Evolutionary conservation across 441 rosid genomes (phyloP), one percentile per base, ranked within the genome.

Genomic region (Hypseocharis bilobata): DNA sequence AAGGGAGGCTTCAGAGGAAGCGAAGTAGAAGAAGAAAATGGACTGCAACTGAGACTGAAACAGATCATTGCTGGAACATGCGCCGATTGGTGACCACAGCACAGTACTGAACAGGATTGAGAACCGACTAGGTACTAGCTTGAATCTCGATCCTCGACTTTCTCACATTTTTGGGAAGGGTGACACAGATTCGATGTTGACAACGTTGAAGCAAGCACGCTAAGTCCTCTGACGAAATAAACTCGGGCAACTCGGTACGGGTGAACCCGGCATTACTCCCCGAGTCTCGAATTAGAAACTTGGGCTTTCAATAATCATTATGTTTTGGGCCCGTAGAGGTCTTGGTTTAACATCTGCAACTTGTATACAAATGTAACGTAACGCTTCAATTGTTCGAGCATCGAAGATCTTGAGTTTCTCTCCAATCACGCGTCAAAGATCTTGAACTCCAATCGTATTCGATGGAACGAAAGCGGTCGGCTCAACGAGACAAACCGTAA

Each of bases 1-100:
- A 42, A 27, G 60, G 52, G 70, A 6, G 74, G 62, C 27, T 63
- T 77, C 16, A 51, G 27, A 38, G 51, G 28, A 29, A 61, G 27
- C 4, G 67, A 44, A 45, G 72, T 14, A 40, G 77, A 62, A 1
- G 70, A 56, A 25, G 78, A 63, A 59, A 62, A 47, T 22, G 69
- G 74, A 45, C 10, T 20, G 38, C n/a, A 44, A 45, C 64, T 20
- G 44, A 54, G 67, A 30, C 54, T 26, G 29, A 68, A 30, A 8
- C 64, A 6, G 56, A 59, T 30, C 80, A 76, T 76, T 32, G 54
- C 60, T 30, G 0, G 69, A 36, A 32, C 51, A 54, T 11, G 20
- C 49, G 23, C 66, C 56, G 57, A 52, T 19, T 20, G 57, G 27
- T 20, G 57, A 52, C 13, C 57, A 23, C 27, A 52, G 57, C 57